Evolutionary conservation across 1,139 yeast species (phyloP), one percentile per base, ranked within the genome.

Genomic region (Candida freyschussii): DNA sequence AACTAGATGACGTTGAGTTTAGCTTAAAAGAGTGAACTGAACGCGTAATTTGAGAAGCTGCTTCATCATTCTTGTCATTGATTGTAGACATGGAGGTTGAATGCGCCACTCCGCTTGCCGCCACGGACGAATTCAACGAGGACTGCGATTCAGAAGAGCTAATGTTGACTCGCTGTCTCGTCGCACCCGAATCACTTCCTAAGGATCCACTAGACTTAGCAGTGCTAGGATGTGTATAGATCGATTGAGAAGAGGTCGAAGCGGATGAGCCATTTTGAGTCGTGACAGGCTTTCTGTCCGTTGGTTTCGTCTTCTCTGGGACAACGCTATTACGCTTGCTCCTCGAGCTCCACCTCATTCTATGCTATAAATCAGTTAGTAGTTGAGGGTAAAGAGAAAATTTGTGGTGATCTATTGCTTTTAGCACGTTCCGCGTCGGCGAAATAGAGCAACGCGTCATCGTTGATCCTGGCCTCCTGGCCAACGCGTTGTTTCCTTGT

Each of bases 241-340:
- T 14, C 20, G 35, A 31, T 5, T 26, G 17, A 3, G 37, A 23
- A 5, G 41, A 21, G 16, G 39, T n/a, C n/a, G n/a, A n/a, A n/a
- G n/a, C n/a, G n/a, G n/a, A n/a, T n/a, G n/a, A n/a, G n/a, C n/a
- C n/a, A n/a, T n/a, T n/a, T n/a, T n/a, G n/a, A n/a, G n/a, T n/a
- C n/a, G n/a, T n/a, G n/a, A n/a, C n/a, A n/a, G n/a, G n/a, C n/a
- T n/a, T n/a, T n/a, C n/a, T n/a, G n/a, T n/a, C n/a, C n/a, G 28
- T 31, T 11, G 29, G 16, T 10, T 29, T 35, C 10, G 32, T 22
- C 25, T 39, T 39, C 12, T 40, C 46, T 3, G 37, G 40, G 15
- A 50, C 33, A 14, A 53, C 42, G 32, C 55, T 48, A 34, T 53
- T 47, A 26, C 57, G 48, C 34, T 52, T 53, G 26, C 44, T 48